phyloP scores from a whole-genome alignment of 192 early-diverging fungal species.

The Umbelopsis isabellina region DNA sequence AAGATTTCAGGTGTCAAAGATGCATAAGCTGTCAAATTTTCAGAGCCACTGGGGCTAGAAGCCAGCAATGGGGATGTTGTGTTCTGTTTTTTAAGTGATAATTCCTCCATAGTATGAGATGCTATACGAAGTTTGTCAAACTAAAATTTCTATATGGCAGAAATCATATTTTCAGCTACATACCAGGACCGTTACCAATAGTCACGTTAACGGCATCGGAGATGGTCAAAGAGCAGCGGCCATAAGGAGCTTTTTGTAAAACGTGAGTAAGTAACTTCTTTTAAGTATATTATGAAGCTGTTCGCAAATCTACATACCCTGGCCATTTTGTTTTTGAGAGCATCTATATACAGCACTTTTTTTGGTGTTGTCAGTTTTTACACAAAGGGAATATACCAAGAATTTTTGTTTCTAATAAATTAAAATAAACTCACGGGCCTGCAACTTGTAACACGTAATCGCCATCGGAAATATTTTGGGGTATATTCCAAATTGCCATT shows the following conservation, averaged over 20 bases:
- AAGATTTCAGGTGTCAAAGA: no score
- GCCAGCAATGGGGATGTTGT: no score
- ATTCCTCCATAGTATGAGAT: no score
- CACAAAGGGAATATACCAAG: not conserved
- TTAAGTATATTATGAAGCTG: not conserved
- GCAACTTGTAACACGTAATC: constrained; percentile 12
- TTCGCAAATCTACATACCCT: not conserved
- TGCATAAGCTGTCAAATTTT: no score
- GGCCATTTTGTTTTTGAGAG: constrained; percentile 17
- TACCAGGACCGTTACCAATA: not conserved
- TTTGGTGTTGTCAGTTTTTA: not conserved
- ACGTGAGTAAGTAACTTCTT: not conserved
- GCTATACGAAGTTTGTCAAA: no score
- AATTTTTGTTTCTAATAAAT: not conserved
- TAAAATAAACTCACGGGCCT: constrained; percentile 19
- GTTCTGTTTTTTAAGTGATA: no score
- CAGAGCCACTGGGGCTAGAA: no score
- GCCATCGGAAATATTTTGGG: constrained; percentile 21
- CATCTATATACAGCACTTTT: constrained; percentile 21
- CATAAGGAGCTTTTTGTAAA: constrained; percentile 12
- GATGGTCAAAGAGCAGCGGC: constrained; percentile 8
- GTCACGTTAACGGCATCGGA: not conserved
- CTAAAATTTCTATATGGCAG: no score
- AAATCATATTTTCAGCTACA: not conserved
- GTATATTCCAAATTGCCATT: constrained; percentile 1